Evolutionary conservation across 768 basidiomycete genomes (phyloP), one percentile per base, ranked within the genome.

Genomic region (Boletus rubroflammeus): DNA sequence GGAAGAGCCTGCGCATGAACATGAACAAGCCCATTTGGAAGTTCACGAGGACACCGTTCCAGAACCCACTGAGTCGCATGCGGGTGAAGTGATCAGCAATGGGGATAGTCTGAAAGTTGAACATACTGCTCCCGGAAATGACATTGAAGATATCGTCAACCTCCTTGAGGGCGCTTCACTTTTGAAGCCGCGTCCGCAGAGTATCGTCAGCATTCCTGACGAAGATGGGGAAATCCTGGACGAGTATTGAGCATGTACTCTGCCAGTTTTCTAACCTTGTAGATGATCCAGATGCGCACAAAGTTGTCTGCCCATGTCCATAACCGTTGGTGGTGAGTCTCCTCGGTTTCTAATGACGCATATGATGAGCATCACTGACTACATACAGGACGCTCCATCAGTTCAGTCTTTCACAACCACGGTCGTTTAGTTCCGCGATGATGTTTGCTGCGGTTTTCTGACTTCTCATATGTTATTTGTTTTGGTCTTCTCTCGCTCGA

Each of bases 111-210:
- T 47, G 26, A 50, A 53, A 31, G 43, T 41, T 13, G 62, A 50
- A 29, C 35, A 23, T 14, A 5, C 23, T 28, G n/a, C 46, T 19
- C 29, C 46, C 14, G 76, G 66, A 15, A 67, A 73, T 50, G 81
- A 85, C 29, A 73, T 85, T 29, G 87, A 83, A 67, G 81, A 81
- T 51, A 82, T 88, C 49, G 81, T 90, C 56, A 82, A 78, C 61
- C 75, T 88, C 60, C 80, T 89, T 13, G 84, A 90, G 70, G 58
- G 64, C 3, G 31, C 48, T 25, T 41, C 60, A 11, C 63, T 75
- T 1, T 61, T 71, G 42, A 80, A 78, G 58, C 63, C 71, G 11
- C 74, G 72, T 47, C 74, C 75, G 21, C 69, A 70, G 52, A 79
- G 73, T 67, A 75, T 78, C 47, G 66, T 68, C 46, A 76, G 72